Base-by-base conservation (phyloP, 352 stramenopile genomes). In the Hyaloperonospora arabidopsidis region DNA sequence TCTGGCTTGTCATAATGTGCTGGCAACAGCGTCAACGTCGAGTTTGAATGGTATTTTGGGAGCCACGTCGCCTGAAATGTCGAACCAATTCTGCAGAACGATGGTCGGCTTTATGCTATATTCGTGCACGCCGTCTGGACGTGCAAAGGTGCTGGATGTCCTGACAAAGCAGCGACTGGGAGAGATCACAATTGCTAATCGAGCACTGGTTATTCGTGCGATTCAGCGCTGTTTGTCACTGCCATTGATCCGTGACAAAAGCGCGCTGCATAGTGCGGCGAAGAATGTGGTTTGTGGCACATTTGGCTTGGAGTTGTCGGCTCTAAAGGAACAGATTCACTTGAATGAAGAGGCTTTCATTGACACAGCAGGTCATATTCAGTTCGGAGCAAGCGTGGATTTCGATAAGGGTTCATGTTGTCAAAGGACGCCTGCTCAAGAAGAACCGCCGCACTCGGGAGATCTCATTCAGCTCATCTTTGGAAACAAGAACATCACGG, bases 41-140 rank as follows among this genome's bases (percentile, higher is more conserved):
- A 89, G 72, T 64, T 52, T 93, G 4, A 93, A 93, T 49, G 80
- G 75, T 11, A 90, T 93, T 22, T 64, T 93, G 11, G 71, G 74
- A 0, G 83, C 83, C 5, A 93, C 74, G 5, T 90, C 83, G 10
- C 83, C 83, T 0, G 70, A 89, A 45, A 57, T 80, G 47, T 88
- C 80, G 43, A 86, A 71, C 46, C 63, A 87, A 55, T 90, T 86
- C 41, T 83, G 76, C 61, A 82, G 70, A 50, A 91, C 77, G 15
- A 91, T 93, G 83, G 87, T 82, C 7, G 76, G 79, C 47, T 93
- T 93, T 56, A 90, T 93, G 80, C 68, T 93, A 45, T 76, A 89
- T 34, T 76, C 79, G 28, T 86, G 76, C 28, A 57, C 71, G 8
- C 75, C 80, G 18, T 56, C 58, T 19, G 79, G 87, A 51, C 78